Evolutionary conservation across 108 stramenopile species (phyloP), one percentile per base, ranked within the genome.

Genomic region (Halocafeteria seosinensis): DNA sequence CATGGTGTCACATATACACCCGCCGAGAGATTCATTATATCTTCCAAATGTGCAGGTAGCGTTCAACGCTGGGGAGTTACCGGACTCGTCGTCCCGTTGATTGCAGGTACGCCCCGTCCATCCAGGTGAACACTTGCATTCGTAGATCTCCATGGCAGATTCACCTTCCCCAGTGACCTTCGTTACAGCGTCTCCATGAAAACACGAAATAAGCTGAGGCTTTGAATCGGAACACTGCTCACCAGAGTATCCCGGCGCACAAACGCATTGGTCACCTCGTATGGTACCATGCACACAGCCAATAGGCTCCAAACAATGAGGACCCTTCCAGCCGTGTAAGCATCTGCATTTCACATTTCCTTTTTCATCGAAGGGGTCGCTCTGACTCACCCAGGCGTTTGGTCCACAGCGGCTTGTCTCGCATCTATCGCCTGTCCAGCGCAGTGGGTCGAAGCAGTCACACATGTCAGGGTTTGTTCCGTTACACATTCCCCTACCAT

Each of bases 391-490:
- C 30, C 8, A 11, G 30, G 4, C 11, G 53, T 55, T 55, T 8
- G 8, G 30, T 28, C 53, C 53, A 31, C 53, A 55, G 8, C 9
- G 9, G 53, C 8, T 8, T 8, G 9, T 8, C 53, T 55, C 53
- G 53, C 53, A 55, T 8, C 53, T 4, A 31, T 55, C 53, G 11
- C 53, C 53, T 8, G 4, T 11, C 53, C 53, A 55, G 53, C 53
- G 53, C 53, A 55, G 8, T 8, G 53, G 53, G 11, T 55, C 53
- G 53, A 55, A 55, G 53, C 53, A 55, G 8, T 55, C 53, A 31
- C 53, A 55, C 53, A 31, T 55, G 8, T 11, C 11, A 8, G 9
- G 5, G 53, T 55, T 11, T 8, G 29, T 8, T 31, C 30, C 8
- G 8, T 8, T 4, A 31, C 53, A 55, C 8, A 4, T 4, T 8